Conservation (phyloP, 148 eudicot genomes). For the Bassia scoparia region DNA sequence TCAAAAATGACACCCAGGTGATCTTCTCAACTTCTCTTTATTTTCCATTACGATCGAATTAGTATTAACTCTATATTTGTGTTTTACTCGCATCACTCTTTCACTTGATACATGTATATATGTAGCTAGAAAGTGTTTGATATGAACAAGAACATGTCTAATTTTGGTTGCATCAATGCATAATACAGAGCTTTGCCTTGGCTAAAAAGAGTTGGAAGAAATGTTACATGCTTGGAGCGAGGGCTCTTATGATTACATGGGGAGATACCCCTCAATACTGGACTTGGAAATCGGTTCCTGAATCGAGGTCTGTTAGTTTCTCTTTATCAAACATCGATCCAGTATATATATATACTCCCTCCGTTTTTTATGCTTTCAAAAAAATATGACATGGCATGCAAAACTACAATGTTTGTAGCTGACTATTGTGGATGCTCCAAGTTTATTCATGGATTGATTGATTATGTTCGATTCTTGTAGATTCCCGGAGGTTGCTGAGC, state of each 20-base stretch:
- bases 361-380: too few relatives aligned
- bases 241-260: constrained; percentile 16
- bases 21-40: not conserved
- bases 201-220: constrained; percentile 16
- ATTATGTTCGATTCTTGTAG: too few relatives aligned
- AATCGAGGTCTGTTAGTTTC: constrained; percentile 22
- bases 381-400: not conserved
- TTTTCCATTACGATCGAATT: not conserved
- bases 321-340: too few relatives aligned
- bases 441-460: not conserved
- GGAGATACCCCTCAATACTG: constrained; percentile 14
- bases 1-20: constrained; percentile 6
- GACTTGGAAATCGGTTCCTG: constrained; percentile 7
- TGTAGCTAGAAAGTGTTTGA: too few relatives aligned
- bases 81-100: too few relatives aligned
- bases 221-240: constrained; percentile 26
- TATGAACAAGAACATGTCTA: too few relatives aligned
- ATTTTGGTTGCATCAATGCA: too few relatives aligned
- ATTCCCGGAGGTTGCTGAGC: constrained; percentile 19
- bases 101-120: too few relatives aligned
- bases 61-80: too few relatives aligned
- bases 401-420: too few relatives aligned
- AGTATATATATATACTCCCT: too few relatives aligned
- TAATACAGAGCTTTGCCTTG: constrained; percentile 26
- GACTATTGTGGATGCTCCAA: too few relatives aligned